A percentile compares a stretch with the other conserved stretches of the same genome.
Evolutionary conservation across 257 asterid species (phyloP).

Genomic region (Gentiana dahurica): DNA sequence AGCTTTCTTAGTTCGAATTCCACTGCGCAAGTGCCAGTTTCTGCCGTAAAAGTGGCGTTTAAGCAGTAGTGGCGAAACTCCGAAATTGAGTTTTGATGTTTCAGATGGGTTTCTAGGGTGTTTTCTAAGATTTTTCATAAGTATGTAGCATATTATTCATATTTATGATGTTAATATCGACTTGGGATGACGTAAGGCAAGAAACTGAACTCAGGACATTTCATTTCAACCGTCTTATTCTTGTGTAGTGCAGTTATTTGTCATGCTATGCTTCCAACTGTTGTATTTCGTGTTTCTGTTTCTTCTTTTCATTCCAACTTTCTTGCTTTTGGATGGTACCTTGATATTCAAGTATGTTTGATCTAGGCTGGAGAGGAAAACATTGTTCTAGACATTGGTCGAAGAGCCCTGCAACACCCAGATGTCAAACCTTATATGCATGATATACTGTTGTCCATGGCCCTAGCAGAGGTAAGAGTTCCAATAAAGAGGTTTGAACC

Average conservation of each 20-base stretch:
- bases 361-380: conserved; percentile 89
- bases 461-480: conserved; percentile 90
- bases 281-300: background rate
- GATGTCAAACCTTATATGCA: conserved; percentile 77
- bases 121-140: background rate
- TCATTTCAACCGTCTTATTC: too few species aligned
- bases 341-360: conserved; percentile 21
- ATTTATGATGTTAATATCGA: background rate
- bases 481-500: conserved; percentile 36
- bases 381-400: conserved; percentile 87
- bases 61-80: too few species aligned
- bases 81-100: too few species aligned
- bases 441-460: conserved; percentile 89
- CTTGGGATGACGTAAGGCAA: too few species aligned
- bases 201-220: too few species aligned
- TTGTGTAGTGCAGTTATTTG: too few species aligned
- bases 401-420: conserved; percentile 64
- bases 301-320: background rate
- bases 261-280: background rate
- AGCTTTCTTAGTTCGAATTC: too few species aligned
- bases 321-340: conserved; percentile 13
- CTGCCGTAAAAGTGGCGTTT: too few species aligned
- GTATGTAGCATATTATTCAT: background rate
- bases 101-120: too few species aligned
- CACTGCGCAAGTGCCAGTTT: too few species aligned